Evolutionary conservation across 140 eudicot species (phyloP).

Genomic region (Bidens hawaiensis): DNA sequence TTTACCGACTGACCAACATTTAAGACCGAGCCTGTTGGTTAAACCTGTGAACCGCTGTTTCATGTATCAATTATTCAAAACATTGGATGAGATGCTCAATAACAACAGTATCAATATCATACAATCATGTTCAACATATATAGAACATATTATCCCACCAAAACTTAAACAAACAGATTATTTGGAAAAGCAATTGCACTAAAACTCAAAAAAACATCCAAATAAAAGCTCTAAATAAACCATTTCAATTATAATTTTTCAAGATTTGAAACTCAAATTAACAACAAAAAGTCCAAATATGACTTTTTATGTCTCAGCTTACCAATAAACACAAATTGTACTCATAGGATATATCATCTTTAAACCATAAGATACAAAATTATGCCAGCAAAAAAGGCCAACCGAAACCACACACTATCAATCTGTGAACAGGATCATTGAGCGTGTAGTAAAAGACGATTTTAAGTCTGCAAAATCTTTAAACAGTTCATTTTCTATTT

Average conservation of each 20-base stretch:
- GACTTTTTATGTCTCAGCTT: background rate
- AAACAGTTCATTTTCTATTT: constrained; percentile 30
- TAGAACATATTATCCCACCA: background rate
- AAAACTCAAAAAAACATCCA: background rate
- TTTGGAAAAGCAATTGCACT: background rate
- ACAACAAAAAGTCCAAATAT: constrained; percentile 2
- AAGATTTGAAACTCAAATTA: background rate
- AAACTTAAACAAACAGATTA: background rate
- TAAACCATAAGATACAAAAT: constrained; percentile 17
- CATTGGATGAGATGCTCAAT: background rate
- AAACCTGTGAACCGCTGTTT: background rate
- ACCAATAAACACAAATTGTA: constrained; percentile 10
- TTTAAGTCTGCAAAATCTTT: background rate
- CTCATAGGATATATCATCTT: background rate
- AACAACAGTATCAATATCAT: background rate
- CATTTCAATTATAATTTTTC: background rate
- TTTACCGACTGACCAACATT: background rate
- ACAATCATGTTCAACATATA: background rate
- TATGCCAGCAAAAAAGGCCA: background rate
- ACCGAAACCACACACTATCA: background rate
- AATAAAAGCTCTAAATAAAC: no score
- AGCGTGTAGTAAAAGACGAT: background rate
- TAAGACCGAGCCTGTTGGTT: background rate
- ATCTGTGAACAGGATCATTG: background rate
- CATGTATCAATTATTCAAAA: background rate